These are phyloP conservation scores for Acanthamoeba royreba DNA, from an alignment of 208 protist genomes.

Conservation along the genomic window DNA sequence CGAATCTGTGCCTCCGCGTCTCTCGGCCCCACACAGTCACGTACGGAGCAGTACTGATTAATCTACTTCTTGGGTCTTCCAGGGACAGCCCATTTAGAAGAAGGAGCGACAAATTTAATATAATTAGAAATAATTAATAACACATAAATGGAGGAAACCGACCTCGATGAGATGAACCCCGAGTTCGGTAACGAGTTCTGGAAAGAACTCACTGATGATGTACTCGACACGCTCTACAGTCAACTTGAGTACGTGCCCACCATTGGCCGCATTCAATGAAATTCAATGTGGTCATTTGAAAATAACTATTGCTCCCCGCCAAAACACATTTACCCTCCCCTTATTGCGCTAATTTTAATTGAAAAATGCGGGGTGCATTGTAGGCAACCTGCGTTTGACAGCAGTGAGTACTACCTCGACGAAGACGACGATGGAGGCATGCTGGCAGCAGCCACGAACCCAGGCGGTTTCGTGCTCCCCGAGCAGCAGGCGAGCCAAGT, in stretches of 20 bases:
- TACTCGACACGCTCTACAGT: slow-evolving; percentile 7
- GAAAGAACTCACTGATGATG: slow-evolving; percentile 14
- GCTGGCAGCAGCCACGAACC: background rate
- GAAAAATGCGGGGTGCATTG: background rate
- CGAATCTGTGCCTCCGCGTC: no score
- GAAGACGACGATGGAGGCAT: background rate
- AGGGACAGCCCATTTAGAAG: no score
- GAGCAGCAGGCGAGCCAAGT: background rate
- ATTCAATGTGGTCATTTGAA: background rate
- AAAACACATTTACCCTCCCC: background rate
- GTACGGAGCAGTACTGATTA: no score
- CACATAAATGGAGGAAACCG: background rate
- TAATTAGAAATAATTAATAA: no score
- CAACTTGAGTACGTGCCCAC: background rate
- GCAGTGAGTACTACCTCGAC: background rate
- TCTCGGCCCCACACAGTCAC: no score
- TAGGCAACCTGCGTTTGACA: background rate
- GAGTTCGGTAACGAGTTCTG: slow-evolving; percentile 32
- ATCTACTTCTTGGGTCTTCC: no score
- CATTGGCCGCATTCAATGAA: background rate
- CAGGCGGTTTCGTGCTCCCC: background rate
- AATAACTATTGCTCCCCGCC: background rate
- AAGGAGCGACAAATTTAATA: no score
- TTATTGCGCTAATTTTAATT: background rate
- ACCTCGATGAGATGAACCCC: background rate